Evolutionary conservation across 345 rosid genomes (phyloP).

Genomic region (rapeseed (Brassica napus)): Da-Ae NC_063447.1:6093001-6093500

Average conservation of each 20-base stretch:
- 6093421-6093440: background rate
- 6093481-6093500: conserved; percentile 38
- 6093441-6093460: conserved; percentile 17
- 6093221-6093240: conserved; percentile 97
- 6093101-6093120: conserved; percentile 97
- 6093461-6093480: conserved; percentile 34
- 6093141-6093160: conserved; percentile 95
- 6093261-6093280: conserved; percentile 89
- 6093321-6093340: conserved; percentile 90
- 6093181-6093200: conserved; percentile 94
- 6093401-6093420: conserved; percentile 6
- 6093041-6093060: conserved; percentile 96
- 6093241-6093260: conserved; percentile 96
- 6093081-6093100: conserved; percentile 86
- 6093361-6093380: conserved; percentile 34
- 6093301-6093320: conserved; percentile 97
- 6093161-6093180: conserved; percentile 99
- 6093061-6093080: conserved; percentile 95
- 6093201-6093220: conserved; percentile 99
- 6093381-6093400: conserved; percentile 1
- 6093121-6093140: conserved; percentile 96
- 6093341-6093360: conserved; percentile 72
- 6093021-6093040: conserved; percentile 96
- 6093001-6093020: conserved; percentile 99
- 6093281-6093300: conserved; percentile 85